These are phyloP conservation scores for Magnaporthiopsis poae DNA, from an alignment of 2,329 filamentous ascomycete genomes.

Conservation along the genomic window DNA sequence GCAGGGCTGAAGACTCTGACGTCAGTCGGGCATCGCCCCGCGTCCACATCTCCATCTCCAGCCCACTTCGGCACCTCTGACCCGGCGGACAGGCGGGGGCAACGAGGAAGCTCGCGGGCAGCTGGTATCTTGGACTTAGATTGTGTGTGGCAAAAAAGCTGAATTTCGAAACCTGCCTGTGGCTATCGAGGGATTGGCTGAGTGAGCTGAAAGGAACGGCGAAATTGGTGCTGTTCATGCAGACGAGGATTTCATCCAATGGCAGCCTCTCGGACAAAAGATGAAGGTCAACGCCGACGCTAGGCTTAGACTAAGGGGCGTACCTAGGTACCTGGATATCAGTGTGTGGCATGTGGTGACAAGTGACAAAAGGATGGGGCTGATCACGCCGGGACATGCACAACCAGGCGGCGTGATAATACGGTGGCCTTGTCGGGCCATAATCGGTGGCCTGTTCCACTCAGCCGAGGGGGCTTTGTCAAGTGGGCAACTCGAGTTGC, in stretches of 20 bases:
- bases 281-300: neutral
- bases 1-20: neutral
- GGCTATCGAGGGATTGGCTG: neutral
- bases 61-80: neutral
- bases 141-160: neutral
- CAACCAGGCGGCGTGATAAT: neutral
- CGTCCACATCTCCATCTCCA: neutral
- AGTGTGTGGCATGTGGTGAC: neutral
- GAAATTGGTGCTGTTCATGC: neutral
- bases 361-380: neutral
- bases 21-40: neutral
- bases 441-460: neutral
- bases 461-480: neutral
- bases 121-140: neutral
- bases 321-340: no score
- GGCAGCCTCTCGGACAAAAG: neutral
- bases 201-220: neutral
- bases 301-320: neutral
- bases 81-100: neutral
- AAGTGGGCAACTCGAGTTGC: neutral
- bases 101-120: neutral
- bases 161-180: neutral
- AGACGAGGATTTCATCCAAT: neutral
- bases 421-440: neutral
- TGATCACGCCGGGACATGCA: neutral